A percentile compares a stretch with the other conserved stretches of the same genome.
Evolutionary conservation across 352 stramenopile species (phyloP).

Genomic region (Pythium insidiosum): DNA sequence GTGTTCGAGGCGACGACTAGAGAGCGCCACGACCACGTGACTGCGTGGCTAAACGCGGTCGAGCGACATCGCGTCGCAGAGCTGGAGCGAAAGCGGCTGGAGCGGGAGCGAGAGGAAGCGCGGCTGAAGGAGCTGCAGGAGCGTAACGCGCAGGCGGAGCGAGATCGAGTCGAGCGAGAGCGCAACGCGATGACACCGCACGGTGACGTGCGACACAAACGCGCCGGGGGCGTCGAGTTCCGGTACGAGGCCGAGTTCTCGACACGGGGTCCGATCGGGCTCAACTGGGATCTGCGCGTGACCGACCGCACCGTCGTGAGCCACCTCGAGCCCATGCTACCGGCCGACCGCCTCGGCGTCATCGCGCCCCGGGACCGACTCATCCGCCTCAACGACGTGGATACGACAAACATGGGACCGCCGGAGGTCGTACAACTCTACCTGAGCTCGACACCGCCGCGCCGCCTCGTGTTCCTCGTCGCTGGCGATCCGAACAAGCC

Average conservation of each 20-base stretch:
- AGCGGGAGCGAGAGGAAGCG: constrained; percentile 20
- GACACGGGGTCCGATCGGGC: constrained; percentile 41
- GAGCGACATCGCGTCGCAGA: constrained; percentile 18
- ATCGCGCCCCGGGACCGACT: constrained; percentile 50
- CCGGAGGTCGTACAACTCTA: constrained; percentile 48
- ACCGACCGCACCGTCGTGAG: constrained; percentile 43
- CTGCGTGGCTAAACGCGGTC: constrained; percentile 22
- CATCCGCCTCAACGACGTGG: constrained; percentile 55
- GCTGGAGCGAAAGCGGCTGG: constrained; percentile 23
- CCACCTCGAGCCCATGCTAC: constrained; percentile 40
- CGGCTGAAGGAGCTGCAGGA: constrained; percentile 27
- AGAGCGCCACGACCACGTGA: constrained; percentile 21
- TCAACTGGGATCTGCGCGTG: constrained; percentile 64
- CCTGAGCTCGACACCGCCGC: constrained; percentile 24
- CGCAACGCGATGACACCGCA: constrained; percentile 51
- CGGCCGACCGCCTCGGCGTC: constrained; percentile 34
- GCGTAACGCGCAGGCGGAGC: constrained; percentile 18
- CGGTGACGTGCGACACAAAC: constrained; percentile 24
- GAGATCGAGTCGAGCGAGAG: constrained; percentile 35
- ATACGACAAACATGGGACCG: constrained; percentile 44
- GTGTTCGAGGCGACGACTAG: constrained; percentile 34
- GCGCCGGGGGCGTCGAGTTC: constrained; percentile 40
- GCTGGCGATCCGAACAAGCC: constrained; percentile 1
- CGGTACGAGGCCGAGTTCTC: constrained; percentile 58
- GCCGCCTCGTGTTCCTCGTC: constrained; percentile 46